phyloP scores from a whole-genome alignment of 768 basidiomycete genomes.

The Hericium erinaceus region DNA sequence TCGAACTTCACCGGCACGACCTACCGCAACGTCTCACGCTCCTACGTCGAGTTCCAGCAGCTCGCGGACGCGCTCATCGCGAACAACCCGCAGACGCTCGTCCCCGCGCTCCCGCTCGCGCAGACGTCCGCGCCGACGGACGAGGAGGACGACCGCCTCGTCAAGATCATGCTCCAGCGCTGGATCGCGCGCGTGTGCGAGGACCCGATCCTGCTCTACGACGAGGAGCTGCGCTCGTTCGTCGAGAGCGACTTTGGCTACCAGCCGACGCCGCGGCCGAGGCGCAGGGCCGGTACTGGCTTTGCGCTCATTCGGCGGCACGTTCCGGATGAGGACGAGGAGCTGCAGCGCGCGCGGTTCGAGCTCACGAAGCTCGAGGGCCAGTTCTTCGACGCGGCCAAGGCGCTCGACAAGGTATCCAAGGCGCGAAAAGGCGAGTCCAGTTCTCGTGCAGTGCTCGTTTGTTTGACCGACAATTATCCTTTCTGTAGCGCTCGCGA shows the following conservation, averaged over 20 bases:
- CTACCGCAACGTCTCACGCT: constrained; percentile 91
- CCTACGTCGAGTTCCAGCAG: constrained; percentile 89
- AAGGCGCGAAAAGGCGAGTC: constrained; percentile 66
- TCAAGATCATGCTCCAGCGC: constrained; percentile 88
- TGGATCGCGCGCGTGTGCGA: constrained; percentile 93
- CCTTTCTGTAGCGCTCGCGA: constrained; percentile 52
- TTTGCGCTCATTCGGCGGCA: constrained; percentile 71
- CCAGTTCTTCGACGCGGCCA: constrained; percentile 88
- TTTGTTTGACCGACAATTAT: background rate
- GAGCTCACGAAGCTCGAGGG: constrained; percentile 88
- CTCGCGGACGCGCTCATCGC: constrained; percentile 86
- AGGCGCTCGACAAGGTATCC: constrained; percentile 82
- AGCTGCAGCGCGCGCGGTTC: constrained; percentile 80
- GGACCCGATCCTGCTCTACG: constrained; percentile 77
- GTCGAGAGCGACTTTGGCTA: constrained; percentile 98
- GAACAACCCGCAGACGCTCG: constrained; percentile 92
- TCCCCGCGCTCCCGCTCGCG: constrained; percentile 91
- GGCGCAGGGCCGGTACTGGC: constrained; percentile 62
- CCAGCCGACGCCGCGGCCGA: constrained; percentile 70
- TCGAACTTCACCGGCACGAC: constrained; percentile 82
- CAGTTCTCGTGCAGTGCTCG: background rate
- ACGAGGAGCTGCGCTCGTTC: constrained; percentile 92
- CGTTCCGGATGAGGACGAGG: constrained; percentile 92
- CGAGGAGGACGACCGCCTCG: constrained; percentile 95
- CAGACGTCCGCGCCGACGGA: constrained; percentile 96